phyloP scores from a whole-genome alignment of 1,284 basidiomycete species.

The Porogramme epimiltina region DNA sequence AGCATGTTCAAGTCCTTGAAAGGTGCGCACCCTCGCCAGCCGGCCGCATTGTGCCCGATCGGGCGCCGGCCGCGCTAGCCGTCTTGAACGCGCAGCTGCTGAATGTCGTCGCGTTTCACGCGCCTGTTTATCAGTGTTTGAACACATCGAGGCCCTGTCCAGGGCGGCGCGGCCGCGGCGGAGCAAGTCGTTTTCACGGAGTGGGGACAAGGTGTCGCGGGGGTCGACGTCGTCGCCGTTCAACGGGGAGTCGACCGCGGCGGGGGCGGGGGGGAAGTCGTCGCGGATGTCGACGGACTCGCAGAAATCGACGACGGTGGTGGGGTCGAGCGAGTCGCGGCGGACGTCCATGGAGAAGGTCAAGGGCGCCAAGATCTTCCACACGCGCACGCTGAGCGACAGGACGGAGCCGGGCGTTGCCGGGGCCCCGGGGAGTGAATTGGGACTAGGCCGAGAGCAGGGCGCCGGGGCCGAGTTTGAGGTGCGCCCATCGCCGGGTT shows the following conservation, averaged over 20 bases:
- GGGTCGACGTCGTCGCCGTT: conserved; percentile 24
- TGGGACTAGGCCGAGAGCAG: conserved; percentile 26
- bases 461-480: conserved; percentile 27
- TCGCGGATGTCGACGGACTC: conserved; percentile 47
- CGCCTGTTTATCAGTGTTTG: conserved; percentile 56
- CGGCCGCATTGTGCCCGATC: neutral
- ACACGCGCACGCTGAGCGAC: conserved; percentile 34
- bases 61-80: too few species aligned
- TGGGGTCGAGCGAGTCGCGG: conserved; percentile 29
- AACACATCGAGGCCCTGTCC: conserved; percentile 72
- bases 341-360: conserved; percentile 63
- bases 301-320: conserved; percentile 24
- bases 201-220: conserved; percentile 24
- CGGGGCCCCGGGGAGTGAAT: conserved; percentile 23
- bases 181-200: conserved; percentile 68
- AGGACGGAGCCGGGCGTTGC: conserved; percentile 19
- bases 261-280: conserved; percentile 12
- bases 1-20: conserved; percentile 85
- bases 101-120: neutral
- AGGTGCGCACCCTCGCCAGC: conserved; percentile 47
- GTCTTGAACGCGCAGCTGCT: neutral
- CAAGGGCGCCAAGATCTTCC: conserved; percentile 60
- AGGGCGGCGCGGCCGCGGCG: conserved; percentile 58
- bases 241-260: conserved; percentile 17
- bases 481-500: conserved; percentile 17